A percentile compares a stretch with the other conserved stretches of the same genome.
phyloP scores from a whole-genome alignment of 2,329 filamentous ascomycete genomes.

The Stagonosporopsis rhizophila region DNA sequence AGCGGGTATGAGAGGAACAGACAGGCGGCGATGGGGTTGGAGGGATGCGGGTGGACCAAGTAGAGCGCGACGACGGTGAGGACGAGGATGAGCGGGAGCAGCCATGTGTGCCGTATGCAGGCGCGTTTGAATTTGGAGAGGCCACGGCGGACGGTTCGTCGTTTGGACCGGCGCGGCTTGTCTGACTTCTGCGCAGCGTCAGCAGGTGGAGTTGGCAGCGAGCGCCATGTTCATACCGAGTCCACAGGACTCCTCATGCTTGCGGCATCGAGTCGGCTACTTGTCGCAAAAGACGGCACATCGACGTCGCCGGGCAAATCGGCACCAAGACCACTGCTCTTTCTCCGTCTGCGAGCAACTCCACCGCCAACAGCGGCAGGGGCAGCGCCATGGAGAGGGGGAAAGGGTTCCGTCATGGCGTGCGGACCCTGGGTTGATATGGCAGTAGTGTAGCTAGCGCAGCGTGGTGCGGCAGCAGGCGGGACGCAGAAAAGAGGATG shows the following conservation, averaged over 20 bases:
- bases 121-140: constrained; percentile 56
- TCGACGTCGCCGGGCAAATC: constrained; percentile 62
- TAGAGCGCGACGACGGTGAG: constrained; percentile 71
- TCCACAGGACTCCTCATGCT: constrained; percentile 14
- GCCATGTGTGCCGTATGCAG: constrained; percentile 64
- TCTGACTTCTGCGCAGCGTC: constrained; percentile 28
- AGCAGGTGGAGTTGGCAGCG: not conserved
- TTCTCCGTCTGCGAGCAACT: constrained; percentile 46
- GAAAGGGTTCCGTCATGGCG: constrained; percentile 44
- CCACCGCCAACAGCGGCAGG: constrained; percentile 24
- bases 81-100: constrained; percentile 73
- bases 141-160: constrained; percentile 54
- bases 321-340: constrained; percentile 58
- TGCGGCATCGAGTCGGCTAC: constrained; percentile 22
- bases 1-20: constrained; percentile 91
- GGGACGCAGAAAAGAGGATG: not conserved
- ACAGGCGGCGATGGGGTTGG: constrained; percentile 80
- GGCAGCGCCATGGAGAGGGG: constrained; percentile 34
- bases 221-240: constrained; percentile 22
- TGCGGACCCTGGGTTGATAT: constrained; percentile 6
- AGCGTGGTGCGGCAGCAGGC: not conserved
- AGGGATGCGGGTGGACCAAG: constrained; percentile 74
- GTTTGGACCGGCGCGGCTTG: constrained; percentile 53
- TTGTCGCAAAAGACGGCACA: constrained; percentile 59
- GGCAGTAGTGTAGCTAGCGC: not conserved